Evolutionary conservation across 139 green algal genomes (phyloP).

Genomic region (Tetradesmus lagerheimii): DNA sequence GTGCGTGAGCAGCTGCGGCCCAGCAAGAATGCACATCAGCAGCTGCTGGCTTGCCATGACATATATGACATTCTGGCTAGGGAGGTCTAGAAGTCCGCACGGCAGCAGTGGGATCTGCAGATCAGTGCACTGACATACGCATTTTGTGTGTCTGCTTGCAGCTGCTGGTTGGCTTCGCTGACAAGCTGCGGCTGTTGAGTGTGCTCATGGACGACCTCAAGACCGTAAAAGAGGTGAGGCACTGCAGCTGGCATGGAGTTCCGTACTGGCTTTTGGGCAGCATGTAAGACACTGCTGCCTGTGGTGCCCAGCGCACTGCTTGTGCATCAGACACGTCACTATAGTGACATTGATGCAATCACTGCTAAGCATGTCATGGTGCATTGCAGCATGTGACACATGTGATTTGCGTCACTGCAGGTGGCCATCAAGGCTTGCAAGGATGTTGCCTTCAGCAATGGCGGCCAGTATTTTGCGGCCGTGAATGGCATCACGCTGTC

Average conservation of each 20-base stretch:
- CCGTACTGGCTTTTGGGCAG: too few species aligned
- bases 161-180: conserved; percentile 85
- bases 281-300: too few species aligned
- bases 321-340: too few species aligned
- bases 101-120: background rate
- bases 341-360: too few species aligned
- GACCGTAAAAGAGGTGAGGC: conserved; percentile 65
- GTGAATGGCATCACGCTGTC: conserved; percentile 89
- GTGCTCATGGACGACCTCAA: conserved; percentile 89
- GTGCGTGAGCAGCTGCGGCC: conserved; percentile 42
- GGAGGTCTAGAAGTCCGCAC: background rate
- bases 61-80: background rate
- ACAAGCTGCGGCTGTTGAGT: conserved; percentile 93
- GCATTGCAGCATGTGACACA: too few species aligned
- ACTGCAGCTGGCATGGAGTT: background rate
- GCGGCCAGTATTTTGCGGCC: conserved; percentile 91
- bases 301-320: too few species aligned
- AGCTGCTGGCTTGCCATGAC: background rate
- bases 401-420: background rate
- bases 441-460: conserved; percentile 78
- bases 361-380: too few species aligned
- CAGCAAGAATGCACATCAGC: background rate
- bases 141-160: conserved; percentile 11
- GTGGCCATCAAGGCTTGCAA: conserved; percentile 85
- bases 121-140: background rate